phyloP scores from a whole-genome alignment of 2,329 filamentous ascomycete genomes.

The Aspergillus piperis region DNA sequence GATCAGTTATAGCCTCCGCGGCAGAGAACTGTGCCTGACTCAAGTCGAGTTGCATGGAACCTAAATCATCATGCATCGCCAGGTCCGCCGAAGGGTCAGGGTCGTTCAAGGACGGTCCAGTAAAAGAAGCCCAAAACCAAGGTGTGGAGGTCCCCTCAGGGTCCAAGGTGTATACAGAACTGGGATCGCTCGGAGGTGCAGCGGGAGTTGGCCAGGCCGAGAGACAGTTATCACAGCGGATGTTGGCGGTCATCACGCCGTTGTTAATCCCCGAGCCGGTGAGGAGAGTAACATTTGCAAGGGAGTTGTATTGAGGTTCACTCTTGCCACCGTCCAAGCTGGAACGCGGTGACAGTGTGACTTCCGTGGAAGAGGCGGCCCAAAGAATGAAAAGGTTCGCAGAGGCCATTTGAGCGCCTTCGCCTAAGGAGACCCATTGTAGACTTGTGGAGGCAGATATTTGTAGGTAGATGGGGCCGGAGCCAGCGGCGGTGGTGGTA shows the following conservation, averaged over 20 bases:
- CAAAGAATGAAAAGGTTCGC: background rate
- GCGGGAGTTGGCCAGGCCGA: background rate
- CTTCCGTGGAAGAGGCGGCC: background rate
- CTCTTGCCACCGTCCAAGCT: background rate
- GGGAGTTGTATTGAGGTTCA: background rate
- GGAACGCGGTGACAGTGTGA: background rate
- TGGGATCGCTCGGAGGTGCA: background rate
- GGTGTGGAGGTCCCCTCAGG: background rate
- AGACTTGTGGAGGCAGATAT: background rate
- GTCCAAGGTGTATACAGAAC: background rate
- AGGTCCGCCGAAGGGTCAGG: background rate
- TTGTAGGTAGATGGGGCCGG: background rate
- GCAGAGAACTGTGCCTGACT: background rate
- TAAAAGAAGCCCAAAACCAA: background rate
- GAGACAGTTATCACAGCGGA: background rate
- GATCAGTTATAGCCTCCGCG: background rate
- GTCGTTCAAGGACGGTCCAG: background rate
- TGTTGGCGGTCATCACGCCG: background rate
- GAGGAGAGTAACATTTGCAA: background rate
- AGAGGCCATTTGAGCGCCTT: background rate
- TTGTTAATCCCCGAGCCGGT: background rate
- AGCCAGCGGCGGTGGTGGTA: background rate
- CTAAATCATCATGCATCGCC: conserved; percentile 4
- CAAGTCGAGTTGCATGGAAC: background rate
- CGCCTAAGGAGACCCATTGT: background rate